Conservation (phyloP, 1,284 basidiomycete genomes). For the Ustilago hordei region DNA sequence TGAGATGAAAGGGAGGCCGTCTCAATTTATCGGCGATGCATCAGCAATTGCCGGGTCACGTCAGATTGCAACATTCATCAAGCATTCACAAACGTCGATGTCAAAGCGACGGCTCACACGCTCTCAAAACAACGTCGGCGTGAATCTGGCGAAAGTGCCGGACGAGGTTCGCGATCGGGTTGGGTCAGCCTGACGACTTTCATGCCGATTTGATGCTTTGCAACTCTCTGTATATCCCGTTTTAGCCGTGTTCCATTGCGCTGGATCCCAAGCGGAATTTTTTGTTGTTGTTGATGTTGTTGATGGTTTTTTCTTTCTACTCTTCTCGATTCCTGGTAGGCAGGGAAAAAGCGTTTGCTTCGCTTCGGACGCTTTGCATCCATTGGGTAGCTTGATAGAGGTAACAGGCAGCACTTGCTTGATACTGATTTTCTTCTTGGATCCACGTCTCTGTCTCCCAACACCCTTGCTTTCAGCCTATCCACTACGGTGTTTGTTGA, state of each 20-base stretch:
- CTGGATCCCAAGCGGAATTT: constrained; percentile 5
- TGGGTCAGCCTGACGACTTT: background rate
- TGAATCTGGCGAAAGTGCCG: background rate
- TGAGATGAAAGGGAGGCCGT: background rate
- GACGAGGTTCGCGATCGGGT: constrained; percentile 2
- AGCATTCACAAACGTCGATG: background rate
- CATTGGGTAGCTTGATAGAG: background rate
- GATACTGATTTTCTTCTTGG: background rate
- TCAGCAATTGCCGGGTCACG: background rate
- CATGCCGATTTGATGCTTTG: constrained; percentile 8
- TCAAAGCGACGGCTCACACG: no score
- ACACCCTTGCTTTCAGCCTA: background rate
- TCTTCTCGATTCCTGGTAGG: background rate
- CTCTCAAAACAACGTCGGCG: background rate
- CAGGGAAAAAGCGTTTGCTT: background rate
- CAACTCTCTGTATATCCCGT: constrained; percentile 9
- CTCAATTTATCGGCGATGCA: background rate
- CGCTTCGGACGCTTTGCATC: background rate
- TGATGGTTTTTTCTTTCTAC: background rate
- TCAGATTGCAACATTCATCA: background rate
- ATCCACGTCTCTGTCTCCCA: background rate
- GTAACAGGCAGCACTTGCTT: background rate
- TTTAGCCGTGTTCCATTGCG: constrained; percentile 8
- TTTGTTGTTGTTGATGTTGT: no score
- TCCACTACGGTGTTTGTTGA: background rate